phyloP scores from a whole-genome alignment of 2,329 filamentous ascomycete genomes.

The Rugonectria rugulosa region DNA sequence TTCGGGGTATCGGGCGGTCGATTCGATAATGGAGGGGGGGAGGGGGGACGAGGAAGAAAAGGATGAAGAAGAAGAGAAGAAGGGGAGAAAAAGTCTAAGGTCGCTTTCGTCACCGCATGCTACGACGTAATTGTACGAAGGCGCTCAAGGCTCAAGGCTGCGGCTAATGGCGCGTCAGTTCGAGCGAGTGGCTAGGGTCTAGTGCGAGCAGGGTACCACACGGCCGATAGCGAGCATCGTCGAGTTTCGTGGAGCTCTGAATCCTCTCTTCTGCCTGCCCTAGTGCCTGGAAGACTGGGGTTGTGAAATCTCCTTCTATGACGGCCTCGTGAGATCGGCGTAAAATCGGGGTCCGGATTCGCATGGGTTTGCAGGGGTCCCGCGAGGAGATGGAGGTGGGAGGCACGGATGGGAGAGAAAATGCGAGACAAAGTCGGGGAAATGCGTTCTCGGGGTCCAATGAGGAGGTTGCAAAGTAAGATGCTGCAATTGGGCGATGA shows the following conservation, averaged over 20 bases:
- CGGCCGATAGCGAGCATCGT: background rate
- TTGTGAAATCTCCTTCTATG: background rate
- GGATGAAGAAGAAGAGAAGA: background rate
- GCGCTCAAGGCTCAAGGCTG: constrained; percentile 4
- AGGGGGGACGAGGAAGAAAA: background rate
- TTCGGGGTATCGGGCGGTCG: constrained; percentile 5
- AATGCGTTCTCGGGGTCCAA: no score
- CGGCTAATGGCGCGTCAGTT: constrained; percentile 16
- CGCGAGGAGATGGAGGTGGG: background rate
- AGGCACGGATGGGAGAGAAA: background rate
- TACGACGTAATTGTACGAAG: constrained; percentile 6
- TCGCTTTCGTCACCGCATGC: constrained; percentile 14
- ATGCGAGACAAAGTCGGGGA: no score
- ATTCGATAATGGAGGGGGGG: constrained; percentile 5
- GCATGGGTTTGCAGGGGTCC: background rate
- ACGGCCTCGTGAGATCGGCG: constrained; percentile 4
- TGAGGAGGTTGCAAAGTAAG: no score
- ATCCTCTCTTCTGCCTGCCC: background rate
- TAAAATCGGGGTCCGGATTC: background rate
- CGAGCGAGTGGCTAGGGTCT: background rate
- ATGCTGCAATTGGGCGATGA: constrained; percentile 18
- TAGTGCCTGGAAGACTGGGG: background rate
- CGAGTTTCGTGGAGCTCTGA: background rate
- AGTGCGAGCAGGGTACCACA: constrained; percentile 6
- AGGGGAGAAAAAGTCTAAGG: background rate